Percentiles rank a stretch among this genome's conserved stretches.
Evolutionary conservation across 768 basidiomycete genomes (phyloP).

Genomic region (Boletus rubropictus): DNA sequence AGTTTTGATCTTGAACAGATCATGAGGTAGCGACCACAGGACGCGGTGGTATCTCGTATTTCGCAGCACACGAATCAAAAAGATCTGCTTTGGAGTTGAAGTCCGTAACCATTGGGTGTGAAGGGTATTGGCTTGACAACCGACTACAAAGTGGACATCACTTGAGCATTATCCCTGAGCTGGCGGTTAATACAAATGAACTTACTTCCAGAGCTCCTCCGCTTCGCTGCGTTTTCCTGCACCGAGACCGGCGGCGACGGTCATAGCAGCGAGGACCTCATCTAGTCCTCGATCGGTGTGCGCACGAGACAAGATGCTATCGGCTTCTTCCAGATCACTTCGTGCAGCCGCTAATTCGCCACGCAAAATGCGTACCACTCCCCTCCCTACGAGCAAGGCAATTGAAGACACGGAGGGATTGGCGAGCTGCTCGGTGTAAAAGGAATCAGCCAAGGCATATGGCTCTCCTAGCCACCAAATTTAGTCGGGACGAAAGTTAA

Average conservation of each 20-base stretch:
- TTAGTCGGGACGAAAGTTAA: neutral
- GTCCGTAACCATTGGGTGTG: constrained; percentile 65
- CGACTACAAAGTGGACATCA: constrained; percentile 28
- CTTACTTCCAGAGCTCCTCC: constrained; percentile 67
- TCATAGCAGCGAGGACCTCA: constrained; percentile 64
- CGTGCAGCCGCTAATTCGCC: constrained; percentile 72
- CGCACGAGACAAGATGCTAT: constrained; percentile 40
- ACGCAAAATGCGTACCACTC: constrained; percentile 70
- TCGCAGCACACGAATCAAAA: constrained; percentile 60
- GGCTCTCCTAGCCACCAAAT: constrained; percentile 21
- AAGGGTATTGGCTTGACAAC: constrained; percentile 47
- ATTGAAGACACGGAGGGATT: constrained; percentile 74
- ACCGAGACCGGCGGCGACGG: constrained; percentile 58
- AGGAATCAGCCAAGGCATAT: constrained; percentile 43
- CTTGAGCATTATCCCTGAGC: constrained; percentile 2
- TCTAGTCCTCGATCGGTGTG: constrained; percentile 37
- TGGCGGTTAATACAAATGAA: constrained; percentile 11
- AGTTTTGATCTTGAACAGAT: neutral
- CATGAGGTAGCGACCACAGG: constrained; percentile 26
- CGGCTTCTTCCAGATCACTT: constrained; percentile 73
- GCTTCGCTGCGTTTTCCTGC: constrained; percentile 53
- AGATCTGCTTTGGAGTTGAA: constrained; percentile 52
- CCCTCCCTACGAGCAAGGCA: constrained; percentile 72
- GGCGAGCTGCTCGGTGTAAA: constrained; percentile 79
- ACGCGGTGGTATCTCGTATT: constrained; percentile 54